Evolutionary conservation across 345 rosid genomes (phyloP), one percentile per base, ranked within the genome.

Genomic region (Mallotus nudiflorus): DNA sequence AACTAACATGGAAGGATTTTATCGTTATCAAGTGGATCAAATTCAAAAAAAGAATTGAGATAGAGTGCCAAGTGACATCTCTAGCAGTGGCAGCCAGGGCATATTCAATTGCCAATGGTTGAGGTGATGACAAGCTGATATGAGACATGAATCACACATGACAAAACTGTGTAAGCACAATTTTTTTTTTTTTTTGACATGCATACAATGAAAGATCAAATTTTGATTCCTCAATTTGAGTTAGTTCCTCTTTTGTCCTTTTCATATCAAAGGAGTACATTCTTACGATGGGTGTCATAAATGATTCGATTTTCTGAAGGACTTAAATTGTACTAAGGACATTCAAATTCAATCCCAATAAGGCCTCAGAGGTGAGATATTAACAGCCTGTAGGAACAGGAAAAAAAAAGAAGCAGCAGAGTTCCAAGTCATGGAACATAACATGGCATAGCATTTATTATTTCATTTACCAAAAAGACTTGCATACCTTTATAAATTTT

Each of bases 401-500:
- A 6, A 33, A 28, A 10, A 13, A 10, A 55, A 55, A 27, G 22
- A 15, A n/a, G n/a, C 14, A 5, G 33, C 14, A 51, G 28, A 16
- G 14, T 66, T 9, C 25, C 37, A 68, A 42, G 40, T 27, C 49
- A 33, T 40, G 52, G 25, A 25, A 0, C 49, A 24, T 24, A 37
- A 55, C 20, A 45, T 4, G 16, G 56, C 9, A 60, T 15, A 60
- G 25, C 24, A 18, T 14, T 62, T 14, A 52, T 39, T 42, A 62
- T 20, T 71, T 53, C 25, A 37, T 19, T 39, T 37, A 65, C 42
- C n/a, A 9, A 14, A 18, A 48, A 22, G 15, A 7, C 25, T 40
- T 60, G 11, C 9, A 19, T 87, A 94, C 93, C 95, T 87, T 91
- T 68, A 94, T 94, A 46, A 91, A 88, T 74, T 83, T 77, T 65